Base-by-base conservation (phyloP, 768 basidiomycete species). In the Suillus clintonianus region DNA sequence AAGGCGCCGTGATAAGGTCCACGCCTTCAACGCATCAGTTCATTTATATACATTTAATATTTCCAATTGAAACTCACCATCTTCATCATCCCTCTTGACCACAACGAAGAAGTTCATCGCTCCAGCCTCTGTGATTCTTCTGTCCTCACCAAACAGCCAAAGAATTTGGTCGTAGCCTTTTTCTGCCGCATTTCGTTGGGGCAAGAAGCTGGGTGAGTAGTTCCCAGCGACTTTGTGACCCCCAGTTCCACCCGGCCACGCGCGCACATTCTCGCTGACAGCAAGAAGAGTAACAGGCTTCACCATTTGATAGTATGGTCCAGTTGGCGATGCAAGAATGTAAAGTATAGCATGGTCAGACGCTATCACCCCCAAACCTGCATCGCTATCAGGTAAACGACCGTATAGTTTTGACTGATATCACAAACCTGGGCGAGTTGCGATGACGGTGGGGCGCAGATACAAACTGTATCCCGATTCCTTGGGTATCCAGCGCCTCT, bases 1-100 rank as follows among this genome's bases (percentile, higher is more conserved):
- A 79, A 15, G 94, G 91, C 2, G 96, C 92, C 1, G 97, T 97
- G 66, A 94, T 82, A 60, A 97, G 82, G 73, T 98, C 94, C 63
- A 86, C 74, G n/a, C 80, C 89, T 92, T 68, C 42, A 43, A 53
- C 19, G 41, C n/a, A 56, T 45, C 4, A 27, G 14, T 15, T 19
- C 11, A 39, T 41, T 27, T 27, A 14, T 37, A 36, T 27, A 5
- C 43, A 62, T 54, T 24, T 60, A 5, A 42, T 62, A 53, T 11
- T 27, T 34, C 9, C 10, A 24, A 24, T 37, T 22, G 7, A 32
- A 53, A 76, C 81, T 41, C 58, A 85, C 85, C 81, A 3, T 68
- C 51, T 2, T 86, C 89, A 67, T 89, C 85, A 10, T 83, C 82
- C 10, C 85, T 77, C 71, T 83, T 78, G 57, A 90, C 77, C 1